Evolutionary conservation across 768 basidiomycete species (phyloP), one percentile per base, ranked within the genome.

Genomic region (Lyophyllum semitale): DNA sequence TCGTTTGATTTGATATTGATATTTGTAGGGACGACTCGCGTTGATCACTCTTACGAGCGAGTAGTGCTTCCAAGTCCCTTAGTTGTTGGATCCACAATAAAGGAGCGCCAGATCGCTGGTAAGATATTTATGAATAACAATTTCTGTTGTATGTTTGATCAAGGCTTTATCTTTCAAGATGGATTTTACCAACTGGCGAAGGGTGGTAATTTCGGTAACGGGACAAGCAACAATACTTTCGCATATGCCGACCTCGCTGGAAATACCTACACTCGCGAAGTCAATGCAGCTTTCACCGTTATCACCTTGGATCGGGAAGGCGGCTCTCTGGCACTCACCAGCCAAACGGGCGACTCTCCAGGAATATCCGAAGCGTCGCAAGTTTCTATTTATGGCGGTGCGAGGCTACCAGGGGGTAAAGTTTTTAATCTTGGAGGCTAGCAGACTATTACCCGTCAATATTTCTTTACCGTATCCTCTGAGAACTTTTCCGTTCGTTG

Each of bases 1-100:
- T 6, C 6, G 18, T 42, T 22, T 23, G 23, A 25, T 25, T 48
- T 23, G 38, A 53, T 41, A 7, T n/a, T 46, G 25, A 22, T 35
- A 27, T n/a, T 9, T 53, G 4, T 47, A 89, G 86, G 81, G 63
- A 73, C 75, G 47, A 70, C 77, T 9, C 61, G 65, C 2, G 78
- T 92, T 54, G 87, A 91, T 61, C 89, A 90, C 62, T 85, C 84
- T 0, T 92, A 89, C 63, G 68, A 82, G 47, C 83, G 89, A 22
- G 71, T 73, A 22, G 68, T 85, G 35, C 63, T 79, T 13, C 88
- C 88, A 1, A 75, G 77, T 37, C 84, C 88, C 1, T 81, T 87
- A 57, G 77, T 83, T 49, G 63, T 83, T 5, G 78, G 77, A 9
- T 86, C 84, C 8, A 79, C 77, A 9, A 89, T 87, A 29, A 55